A percentile compares a stretch with the other conserved stretches of the same genome.
These are phyloP conservation scores for Dryas drummondii DNA, from an alignment of 306 rosid species.

Conservation along the genomic window DNA sequence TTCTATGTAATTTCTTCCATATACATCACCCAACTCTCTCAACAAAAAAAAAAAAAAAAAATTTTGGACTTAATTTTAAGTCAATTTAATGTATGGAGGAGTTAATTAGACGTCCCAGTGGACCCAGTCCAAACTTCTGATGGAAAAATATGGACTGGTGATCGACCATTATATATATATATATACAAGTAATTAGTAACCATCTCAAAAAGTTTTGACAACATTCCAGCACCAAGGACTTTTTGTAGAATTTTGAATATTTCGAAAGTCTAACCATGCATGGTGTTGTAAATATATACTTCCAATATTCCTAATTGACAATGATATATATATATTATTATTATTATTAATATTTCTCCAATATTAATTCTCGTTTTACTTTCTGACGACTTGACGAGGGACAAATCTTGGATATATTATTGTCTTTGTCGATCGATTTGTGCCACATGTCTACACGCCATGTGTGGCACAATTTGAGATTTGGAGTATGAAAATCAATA, in stretches of 20 bases:
- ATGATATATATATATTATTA: too few species aligned
- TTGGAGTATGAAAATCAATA: constrained; percentile 3
- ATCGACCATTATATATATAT: too few species aligned
- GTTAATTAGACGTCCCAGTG: too few species aligned
- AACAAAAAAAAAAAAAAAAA: too few species aligned
- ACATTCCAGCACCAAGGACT: background rate
- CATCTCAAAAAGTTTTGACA: background rate
- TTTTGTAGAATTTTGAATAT: background rate
- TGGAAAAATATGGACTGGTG: too few species aligned
- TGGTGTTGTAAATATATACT: background rate
- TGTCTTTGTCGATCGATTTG: too few species aligned
- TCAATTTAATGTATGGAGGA: too few species aligned
- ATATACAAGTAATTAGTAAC: background rate
- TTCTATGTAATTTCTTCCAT: constrained; percentile 19
- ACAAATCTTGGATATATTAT: too few species aligned
- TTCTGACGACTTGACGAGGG: background rate
- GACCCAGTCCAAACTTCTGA: too few species aligned
- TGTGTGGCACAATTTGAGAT: background rate
- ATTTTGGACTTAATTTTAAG: too few species aligned
- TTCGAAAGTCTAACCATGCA: background rate
- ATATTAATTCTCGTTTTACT: background rate
- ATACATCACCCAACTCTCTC: background rate
- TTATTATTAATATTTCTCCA: background rate
- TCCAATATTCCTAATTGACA: too few species aligned
- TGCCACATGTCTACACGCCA: too few species aligned